These are phyloP conservation scores for Lyophyllum shimeji DNA, from an alignment of 768 basidiomycete genomes.

Conservation along the genomic window DNA sequence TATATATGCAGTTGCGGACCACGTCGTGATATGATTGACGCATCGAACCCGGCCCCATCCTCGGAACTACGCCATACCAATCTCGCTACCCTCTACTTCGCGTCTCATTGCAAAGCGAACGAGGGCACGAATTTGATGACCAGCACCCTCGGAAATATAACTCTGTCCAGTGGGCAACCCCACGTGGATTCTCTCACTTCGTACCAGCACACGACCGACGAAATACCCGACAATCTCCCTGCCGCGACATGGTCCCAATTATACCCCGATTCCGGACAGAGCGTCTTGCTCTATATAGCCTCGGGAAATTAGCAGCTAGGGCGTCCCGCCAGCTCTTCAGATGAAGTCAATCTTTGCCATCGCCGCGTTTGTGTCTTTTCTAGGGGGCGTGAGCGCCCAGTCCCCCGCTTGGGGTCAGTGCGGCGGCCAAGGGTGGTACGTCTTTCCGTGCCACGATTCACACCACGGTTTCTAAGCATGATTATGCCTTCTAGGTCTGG, in stretches of 20 bases:
- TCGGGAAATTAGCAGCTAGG: not conserved
- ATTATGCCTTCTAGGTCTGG: constrained; percentile 34
- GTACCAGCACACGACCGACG: not conserved
- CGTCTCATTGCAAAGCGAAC: too few relatives aligned
- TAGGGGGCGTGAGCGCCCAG: constrained; percentile 30
- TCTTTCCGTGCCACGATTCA: not conserved
- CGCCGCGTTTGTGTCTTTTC: constrained; percentile 11
- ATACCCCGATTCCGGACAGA: constrained; percentile 1
- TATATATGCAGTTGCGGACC: too few relatives aligned
- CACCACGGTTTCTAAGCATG: not conserved
- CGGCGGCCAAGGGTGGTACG: constrained; percentile 40
- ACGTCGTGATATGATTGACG: too few relatives aligned
- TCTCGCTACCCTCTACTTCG: too few relatives aligned
- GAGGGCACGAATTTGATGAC: too few relatives aligned
- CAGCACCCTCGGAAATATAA: not conserved
- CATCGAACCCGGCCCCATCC: too few relatives aligned
- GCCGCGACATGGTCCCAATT: constrained; percentile 3
- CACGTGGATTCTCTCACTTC: constrained; percentile 1
- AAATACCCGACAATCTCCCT: constrained; percentile 14
- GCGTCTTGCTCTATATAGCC: constrained; percentile 4
- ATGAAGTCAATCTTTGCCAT: constrained; percentile 17
- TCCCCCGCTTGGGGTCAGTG: constrained; percentile 42
- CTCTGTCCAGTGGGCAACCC: not conserved
- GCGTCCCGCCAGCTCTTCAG: not conserved
- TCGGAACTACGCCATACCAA: too few relatives aligned